These are phyloP conservation scores for Geoglossum glabrum DNA, from an alignment of 495 filamentous ascomycete genomes.

Conservation along the genomic window DNA sequence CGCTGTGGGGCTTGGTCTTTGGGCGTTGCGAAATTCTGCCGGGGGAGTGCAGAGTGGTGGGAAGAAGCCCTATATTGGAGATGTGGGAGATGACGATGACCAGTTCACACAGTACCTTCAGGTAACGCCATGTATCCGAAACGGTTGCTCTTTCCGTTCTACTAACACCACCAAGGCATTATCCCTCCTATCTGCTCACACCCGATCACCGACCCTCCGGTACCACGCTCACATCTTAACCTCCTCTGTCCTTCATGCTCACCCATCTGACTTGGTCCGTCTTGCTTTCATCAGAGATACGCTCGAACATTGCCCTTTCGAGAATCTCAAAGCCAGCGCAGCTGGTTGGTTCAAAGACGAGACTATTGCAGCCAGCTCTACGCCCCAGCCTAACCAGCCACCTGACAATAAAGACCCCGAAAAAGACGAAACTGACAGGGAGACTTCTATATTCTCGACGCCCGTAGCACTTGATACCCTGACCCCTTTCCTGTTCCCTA, in stretches of 20 bases:
- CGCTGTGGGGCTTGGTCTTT: constrained; percentile 24
- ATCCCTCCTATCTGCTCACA: constrained; percentile 45
- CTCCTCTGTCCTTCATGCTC: constrained; percentile 47
- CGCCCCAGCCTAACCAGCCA: not conserved
- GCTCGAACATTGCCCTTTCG: constrained; percentile 59
- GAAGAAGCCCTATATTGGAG: constrained; percentile 2
- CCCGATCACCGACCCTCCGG: constrained; percentile 42
- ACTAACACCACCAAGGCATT: constrained; percentile 14
- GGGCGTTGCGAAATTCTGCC: constrained; percentile 7
- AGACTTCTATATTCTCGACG: constrained; percentile 32
- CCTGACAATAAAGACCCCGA: not conserved
- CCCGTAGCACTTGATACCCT: constrained; percentile 28
- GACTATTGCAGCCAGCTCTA: constrained; percentile 30
- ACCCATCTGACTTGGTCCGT: constrained; percentile 48
- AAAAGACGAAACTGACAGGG: not conserved
- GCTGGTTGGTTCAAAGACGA: constrained; percentile 80
- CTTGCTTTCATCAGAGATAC: constrained; percentile 63
- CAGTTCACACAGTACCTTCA: constrained; percentile 33
- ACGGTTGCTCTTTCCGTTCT: not conserved
- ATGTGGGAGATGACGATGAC: constrained; percentile 11
- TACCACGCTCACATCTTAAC: constrained; percentile 60
- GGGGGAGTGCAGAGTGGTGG: not conserved
- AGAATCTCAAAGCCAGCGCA: constrained; percentile 59
- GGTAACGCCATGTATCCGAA: constrained; percentile 14
- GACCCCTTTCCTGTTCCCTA: constrained; percentile 27